Conservation (phyloP, 169 alveolate genomes). For the Plasmodium reichenowi region DNA sequence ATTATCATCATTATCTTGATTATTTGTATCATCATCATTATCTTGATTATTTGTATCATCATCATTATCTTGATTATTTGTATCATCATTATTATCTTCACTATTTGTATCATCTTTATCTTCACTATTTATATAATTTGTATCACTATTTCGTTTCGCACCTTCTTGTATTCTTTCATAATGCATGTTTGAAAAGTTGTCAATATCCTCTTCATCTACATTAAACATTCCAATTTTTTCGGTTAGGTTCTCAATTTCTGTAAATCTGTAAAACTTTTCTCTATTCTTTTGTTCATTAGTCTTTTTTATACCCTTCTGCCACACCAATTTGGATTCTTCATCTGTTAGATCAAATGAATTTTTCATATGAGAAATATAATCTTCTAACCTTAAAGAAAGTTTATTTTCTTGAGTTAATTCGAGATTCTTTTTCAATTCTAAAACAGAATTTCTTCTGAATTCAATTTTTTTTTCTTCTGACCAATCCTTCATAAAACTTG, state of each 20-base stretch:
- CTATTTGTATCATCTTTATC: neutral
- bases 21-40: too few species aligned
- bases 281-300: constrained; percentile 57
- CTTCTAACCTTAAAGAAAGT: constrained; percentile 52
- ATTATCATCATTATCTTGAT: too few species aligned
- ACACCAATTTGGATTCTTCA: constrained; percentile 54
- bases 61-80: too few species aligned
- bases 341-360: constrained; percentile 60
- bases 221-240: constrained; percentile 32
- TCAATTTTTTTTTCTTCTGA: constrained; percentile 74
- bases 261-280: constrained; percentile 46
- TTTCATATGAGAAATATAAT: constrained; percentile 60
- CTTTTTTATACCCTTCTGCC: constrained; percentile 44
- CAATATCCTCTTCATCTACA: neutral
- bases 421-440: constrained; percentile 52
- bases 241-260: constrained; percentile 54
- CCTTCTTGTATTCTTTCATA: too few species aligned
- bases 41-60: too few species aligned
- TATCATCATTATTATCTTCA: neutral
- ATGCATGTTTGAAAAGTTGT: constrained; percentile 4
- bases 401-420: constrained; percentile 72
- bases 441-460: constrained; percentile 65
- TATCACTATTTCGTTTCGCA: neutral
- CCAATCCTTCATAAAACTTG: constrained; percentile 74
- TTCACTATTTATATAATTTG: neutral